phyloP scores from a whole-genome alignment of 1,284 basidiomycete genomes.

The Phlebopus sp. region DNA sequence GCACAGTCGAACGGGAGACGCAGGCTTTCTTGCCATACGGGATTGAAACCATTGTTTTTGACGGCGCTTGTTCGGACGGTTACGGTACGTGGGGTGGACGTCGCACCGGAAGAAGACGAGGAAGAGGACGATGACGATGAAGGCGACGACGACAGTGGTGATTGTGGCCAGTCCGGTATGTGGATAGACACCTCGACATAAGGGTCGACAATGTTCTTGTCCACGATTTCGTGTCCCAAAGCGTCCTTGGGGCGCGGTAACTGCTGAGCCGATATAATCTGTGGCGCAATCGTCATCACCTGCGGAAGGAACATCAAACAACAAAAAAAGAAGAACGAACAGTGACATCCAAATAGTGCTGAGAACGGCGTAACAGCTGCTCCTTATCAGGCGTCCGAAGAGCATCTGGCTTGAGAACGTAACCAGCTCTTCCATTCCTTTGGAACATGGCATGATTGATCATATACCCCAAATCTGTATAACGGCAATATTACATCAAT shows the following conservation, averaged over 20 bases:
- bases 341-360: constrained; percentile 65
- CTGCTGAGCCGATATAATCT: constrained; percentile 93
- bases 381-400: constrained; percentile 70
- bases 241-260: constrained; percentile 76
- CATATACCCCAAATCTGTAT: constrained; percentile 78
- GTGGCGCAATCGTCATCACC: constrained; percentile 3
- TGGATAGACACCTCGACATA: constrained; percentile 78
- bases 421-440: constrained; percentile 82
- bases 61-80: constrained; percentile 59
- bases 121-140: constrained; percentile 34
- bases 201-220: constrained; percentile 65
- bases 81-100: constrained; percentile 43
- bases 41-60: constrained; percentile 88
- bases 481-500: constrained; percentile 2
- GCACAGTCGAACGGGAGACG: constrained; percentile 71
- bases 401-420: constrained; percentile 86
- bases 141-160: constrained; percentile 30
- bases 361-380: constrained; percentile 50
- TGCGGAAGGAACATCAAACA: background rate
- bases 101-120: constrained; percentile 24
- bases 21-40: constrained; percentile 78
- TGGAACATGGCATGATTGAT: constrained; percentile 96
- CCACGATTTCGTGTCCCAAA: constrained; percentile 57
- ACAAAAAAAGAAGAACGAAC: constrained; percentile 33
- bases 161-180: constrained; percentile 64